Evolutionary conservation across 108 stramenopile genomes (phyloP), one percentile per base, ranked within the genome.

Genomic region (Skeletonema costatum): DNA sequence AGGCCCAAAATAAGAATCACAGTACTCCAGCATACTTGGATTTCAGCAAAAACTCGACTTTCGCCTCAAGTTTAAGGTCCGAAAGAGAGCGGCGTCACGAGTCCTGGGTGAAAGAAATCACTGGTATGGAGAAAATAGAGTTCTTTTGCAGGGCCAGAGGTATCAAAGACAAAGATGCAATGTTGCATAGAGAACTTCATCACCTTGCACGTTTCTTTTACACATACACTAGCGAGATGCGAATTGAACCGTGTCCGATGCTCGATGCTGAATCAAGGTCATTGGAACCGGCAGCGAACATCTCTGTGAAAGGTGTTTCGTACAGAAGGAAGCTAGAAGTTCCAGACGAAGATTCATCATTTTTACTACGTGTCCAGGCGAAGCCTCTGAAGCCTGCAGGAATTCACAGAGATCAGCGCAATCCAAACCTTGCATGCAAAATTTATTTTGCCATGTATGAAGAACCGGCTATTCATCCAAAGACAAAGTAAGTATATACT

Each of bases 281-380:
- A 42, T 42, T 50, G 53, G 53, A 21, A 29, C 5, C 25, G 48
- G 72, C 73, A 64, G 74, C 77, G 36, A 81, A 80, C 58, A 76
- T 93, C 62, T 89, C 88, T 16, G 89, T 95, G 32, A 90, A 95
- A 72, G 87, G 66, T 12, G 78, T 81, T 38, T 74, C 86, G 12
- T 56, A 76, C 8, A 60, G 90, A 46, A 80, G 92, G 33, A 87
- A 85, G 29, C 84, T 92, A 59, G 94, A 92, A 72, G 84, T 95
- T 32, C 94, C 94, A 7, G 92, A 95, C 59, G 94, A 95, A 65
- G 94, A 95, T 76, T 95, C 94, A 25, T 95, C 94, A 4, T 95
- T 95, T 78, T 70, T 95, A 25, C 71, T 93, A 33, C 76, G 90
- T 46, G 90, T 89, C 11, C 44, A 88, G 81, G 81, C 92, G 33